These are phyloP conservation scores for Ceratocystis huliohia DNA, from an alignment of 2,329 filamentous ascomycete genomes.

Conservation along the genomic window DNA sequence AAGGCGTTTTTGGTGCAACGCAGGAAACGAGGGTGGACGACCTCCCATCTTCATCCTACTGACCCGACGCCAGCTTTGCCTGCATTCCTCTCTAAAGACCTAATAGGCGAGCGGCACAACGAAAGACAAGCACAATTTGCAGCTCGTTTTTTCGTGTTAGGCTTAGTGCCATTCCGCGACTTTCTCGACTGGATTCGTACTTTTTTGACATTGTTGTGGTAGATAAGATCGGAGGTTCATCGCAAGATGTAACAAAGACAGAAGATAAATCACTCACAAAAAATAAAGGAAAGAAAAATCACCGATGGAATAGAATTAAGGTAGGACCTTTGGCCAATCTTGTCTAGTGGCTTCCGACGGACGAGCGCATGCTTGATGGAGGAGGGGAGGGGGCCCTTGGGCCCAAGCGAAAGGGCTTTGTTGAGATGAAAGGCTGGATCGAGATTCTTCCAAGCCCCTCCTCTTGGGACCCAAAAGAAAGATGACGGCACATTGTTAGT, in stretches of 20 bases:
- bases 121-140: too few species aligned
- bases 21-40: too few species aligned
- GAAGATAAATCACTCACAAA: background rate
- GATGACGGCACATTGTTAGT: background rate
- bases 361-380: slow-evolving; percentile 3
- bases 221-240: background rate
- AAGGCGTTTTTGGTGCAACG: too few species aligned
- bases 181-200: too few species aligned
- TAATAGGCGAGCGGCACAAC: too few species aligned
- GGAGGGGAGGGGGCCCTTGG: background rate
- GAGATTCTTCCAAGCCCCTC: background rate
- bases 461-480: background rate
- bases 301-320: slow-evolving; percentile 3
- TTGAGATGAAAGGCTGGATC: slow-evolving; percentile 1
- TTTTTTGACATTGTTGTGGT: too few species aligned
- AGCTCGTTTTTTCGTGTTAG: background rate
- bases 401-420: slow-evolving; percentile 5
- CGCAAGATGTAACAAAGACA: background rate
- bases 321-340: background rate
- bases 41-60: too few species aligned
- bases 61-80: too few species aligned
- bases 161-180: background rate
- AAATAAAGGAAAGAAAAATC: background rate
- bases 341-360: slow-evolving; percentile 1
- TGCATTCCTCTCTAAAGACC: too few species aligned